Base-by-base conservation (phyloP, 1,284 basidiomycete genomes). In the Kwoniella shivajii region DNA sequence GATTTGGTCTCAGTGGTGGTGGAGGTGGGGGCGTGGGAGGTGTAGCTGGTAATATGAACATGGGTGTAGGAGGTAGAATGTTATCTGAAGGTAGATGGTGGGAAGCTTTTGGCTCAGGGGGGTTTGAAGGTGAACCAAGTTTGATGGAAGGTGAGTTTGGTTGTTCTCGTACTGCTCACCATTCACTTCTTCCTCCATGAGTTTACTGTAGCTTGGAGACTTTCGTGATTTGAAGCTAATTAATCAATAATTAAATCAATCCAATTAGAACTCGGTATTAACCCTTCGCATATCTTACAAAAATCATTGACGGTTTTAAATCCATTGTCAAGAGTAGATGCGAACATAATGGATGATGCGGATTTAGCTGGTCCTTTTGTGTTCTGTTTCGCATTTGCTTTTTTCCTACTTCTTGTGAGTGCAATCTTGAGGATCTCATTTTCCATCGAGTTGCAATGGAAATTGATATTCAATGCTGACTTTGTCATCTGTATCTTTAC, bases 321-420 rank as follows among this genome's bases (percentile, higher is more conserved):
- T 70, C 96, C 96, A 1, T 80, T 98, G 27, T 85, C 86, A 61
- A 83, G 83, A 57, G 87, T 97, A 56, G 90, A 99, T 67, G 89
- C 90, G 60, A 89, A 86, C 68, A 97, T 99, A 68, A 99, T 99
- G 96, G 96, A 99, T 78, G 96, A 99, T 72, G 93, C 95, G 38
- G 96, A 99, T 79, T 83, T 99, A 27, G 94, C 95, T 9, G 96
- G 96, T 0, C 96, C 96, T 6, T 84, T 99, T 42, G 85, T 98
- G 13, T 98, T 98, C 80, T 88, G 88, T 72, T 90, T 80, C 73
- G 91, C 91, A 70, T 98, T 99, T 77, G 95, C 88, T 14, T 88
- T 88, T 48, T 92, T 90, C 72, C 83, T 97, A 5, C 84, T 97
- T 45, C 85, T 97, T 61, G 93, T 95, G 64, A 71, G 91, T 86